phyloP scores from a whole-genome alignment of 495 filamentous ascomycete genomes.

The Aspergillus sparsus region DNA sequence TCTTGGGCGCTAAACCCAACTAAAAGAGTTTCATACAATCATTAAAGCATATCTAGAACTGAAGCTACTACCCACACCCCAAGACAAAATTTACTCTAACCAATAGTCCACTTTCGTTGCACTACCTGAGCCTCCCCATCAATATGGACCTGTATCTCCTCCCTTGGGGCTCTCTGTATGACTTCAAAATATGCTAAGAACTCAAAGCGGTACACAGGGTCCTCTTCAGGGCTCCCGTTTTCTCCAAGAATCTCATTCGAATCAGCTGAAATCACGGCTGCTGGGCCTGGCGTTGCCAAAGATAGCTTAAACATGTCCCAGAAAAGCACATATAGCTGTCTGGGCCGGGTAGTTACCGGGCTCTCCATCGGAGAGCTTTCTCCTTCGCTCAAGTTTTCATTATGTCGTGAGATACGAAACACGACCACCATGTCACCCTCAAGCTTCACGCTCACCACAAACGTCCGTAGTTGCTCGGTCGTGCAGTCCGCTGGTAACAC shows the following conservation, averaged over 20 bases:
- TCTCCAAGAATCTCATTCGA: too few species aligned
- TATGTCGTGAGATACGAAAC: not conserved
- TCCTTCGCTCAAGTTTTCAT: not conserved
- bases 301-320: slow-evolving; percentile 3
- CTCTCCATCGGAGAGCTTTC: not conserved
- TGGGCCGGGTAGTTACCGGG: not conserved
- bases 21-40: too few species aligned
- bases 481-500: not conserved
- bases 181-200: slow-evolving; percentile 6
- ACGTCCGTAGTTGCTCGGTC: not conserved
- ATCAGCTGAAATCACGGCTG: slow-evolving; percentile 2
- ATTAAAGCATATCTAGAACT: too few species aligned
- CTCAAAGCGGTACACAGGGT: slow-evolving; percentile 7
- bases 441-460: not conserved
- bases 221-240: not conserved
- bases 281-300: not conserved
- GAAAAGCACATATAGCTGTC: slow-evolving; percentile 7
- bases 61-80: too few species aligned
- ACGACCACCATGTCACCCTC: not conserved
- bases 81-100: not conserved
- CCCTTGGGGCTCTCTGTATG: not conserved
- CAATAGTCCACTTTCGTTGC: slow-evolving; percentile 2
- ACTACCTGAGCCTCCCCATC: not conserved
- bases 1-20: too few species aligned
- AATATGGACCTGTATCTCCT: not conserved